These are phyloP conservation scores for Rhizopus arrhizus DNA, from an alignment of 371 early-diverging fungal genomes.

Conservation along the genomic window DNA sequence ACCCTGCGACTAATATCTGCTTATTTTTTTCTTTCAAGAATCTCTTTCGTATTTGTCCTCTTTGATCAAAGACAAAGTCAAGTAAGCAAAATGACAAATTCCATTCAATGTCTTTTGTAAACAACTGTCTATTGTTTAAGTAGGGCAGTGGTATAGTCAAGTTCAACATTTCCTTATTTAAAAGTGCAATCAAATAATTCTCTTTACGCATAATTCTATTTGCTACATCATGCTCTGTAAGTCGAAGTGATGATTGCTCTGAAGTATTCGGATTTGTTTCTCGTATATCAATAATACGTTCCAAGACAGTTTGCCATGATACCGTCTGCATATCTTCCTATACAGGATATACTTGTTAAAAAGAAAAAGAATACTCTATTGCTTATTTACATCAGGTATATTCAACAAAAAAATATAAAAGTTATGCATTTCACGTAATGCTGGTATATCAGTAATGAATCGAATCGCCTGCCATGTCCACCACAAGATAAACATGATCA, in stretches of 20 bases:
- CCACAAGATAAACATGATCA: conserved; percentile 67
- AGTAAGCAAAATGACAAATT: conserved; percentile 84
- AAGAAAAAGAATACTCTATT: too few relatives aligned
- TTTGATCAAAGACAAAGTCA: conserved; percentile 83
- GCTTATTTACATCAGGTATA: conserved; percentile 72
- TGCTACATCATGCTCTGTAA: conserved; percentile 88
- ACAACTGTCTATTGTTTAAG: conserved; percentile 49
- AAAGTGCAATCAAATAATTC: conserved; percentile 93
- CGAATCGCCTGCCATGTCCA: conserved; percentile 77
- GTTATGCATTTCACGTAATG: conserved; percentile 77
- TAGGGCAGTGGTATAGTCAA: conserved; percentile 68
- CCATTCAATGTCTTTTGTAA: conserved; percentile 93
- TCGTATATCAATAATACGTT: conserved; percentile 69
- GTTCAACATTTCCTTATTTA: conserved; percentile 89
- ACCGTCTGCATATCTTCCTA: conserved; percentile 79
- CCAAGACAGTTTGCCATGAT: conserved; percentile 77
- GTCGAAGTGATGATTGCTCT: conserved; percentile 47
- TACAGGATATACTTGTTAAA: not conserved
- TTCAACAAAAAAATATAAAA: conserved; percentile 83
- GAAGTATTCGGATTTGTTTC: conserved; percentile 70
- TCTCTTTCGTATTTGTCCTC: conserved; percentile 79
- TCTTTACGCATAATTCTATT: conserved; percentile 96
- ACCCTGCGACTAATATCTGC: conserved; percentile 63
- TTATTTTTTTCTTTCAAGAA: conserved; percentile 74
- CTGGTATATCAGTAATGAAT: conserved; percentile 71